Evolutionary conservation across 805 yeast species (phyloP).

Genomic region (Candida sithepensis): DNA sequence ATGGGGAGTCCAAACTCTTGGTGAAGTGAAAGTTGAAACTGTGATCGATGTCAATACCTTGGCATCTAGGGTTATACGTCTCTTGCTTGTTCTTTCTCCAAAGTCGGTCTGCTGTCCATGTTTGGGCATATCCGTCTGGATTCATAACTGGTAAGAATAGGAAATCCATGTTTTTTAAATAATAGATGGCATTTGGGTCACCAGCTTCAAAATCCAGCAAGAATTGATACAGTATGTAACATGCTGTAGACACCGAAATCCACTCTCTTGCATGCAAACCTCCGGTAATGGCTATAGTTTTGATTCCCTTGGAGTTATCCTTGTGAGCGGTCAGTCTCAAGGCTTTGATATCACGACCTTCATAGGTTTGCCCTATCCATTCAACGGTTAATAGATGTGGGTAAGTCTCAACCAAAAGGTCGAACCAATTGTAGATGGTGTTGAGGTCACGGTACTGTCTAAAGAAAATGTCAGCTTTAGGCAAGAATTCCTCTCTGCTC

Average conservation of each 20-base stretch:
- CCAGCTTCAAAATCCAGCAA: constrained; percentile 42
- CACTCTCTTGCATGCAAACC: constrained; percentile 92
- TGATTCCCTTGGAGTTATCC: constrained; percentile 34
- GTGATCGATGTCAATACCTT: constrained; percentile 85
- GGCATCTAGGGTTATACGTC: constrained; percentile 61
- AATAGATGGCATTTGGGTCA: constrained; percentile 38
- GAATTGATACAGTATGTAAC: constrained; percentile 51
- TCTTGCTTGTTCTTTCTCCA: constrained; percentile 90
- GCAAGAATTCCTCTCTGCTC: constrained; percentile 2
- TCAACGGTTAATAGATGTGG: constrained; percentile 64
- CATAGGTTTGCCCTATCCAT: constrained; percentile 70
- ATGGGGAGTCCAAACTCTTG: constrained; percentile 57
- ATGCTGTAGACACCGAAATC: constrained; percentile 70
- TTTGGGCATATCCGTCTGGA: constrained; percentile 86
- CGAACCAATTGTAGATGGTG: constrained; percentile 72
- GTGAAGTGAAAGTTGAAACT: constrained; percentile 76
- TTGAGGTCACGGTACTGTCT: constrained; percentile 63
- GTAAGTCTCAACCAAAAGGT: constrained; percentile 53
- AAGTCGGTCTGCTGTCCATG: constrained; percentile 76
- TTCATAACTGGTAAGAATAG: constrained; percentile 79
- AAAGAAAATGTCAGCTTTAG: constrained; percentile 55
- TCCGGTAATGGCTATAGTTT: constrained; percentile 73
- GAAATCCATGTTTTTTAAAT: constrained; percentile 61
- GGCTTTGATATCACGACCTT: constrained; percentile 67
- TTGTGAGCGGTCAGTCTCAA: constrained; percentile 56